Evolutionary conservation across 1,284 basidiomycete species (phyloP).

Genomic region (Phellopilus nigrolimitatus): DNA sequence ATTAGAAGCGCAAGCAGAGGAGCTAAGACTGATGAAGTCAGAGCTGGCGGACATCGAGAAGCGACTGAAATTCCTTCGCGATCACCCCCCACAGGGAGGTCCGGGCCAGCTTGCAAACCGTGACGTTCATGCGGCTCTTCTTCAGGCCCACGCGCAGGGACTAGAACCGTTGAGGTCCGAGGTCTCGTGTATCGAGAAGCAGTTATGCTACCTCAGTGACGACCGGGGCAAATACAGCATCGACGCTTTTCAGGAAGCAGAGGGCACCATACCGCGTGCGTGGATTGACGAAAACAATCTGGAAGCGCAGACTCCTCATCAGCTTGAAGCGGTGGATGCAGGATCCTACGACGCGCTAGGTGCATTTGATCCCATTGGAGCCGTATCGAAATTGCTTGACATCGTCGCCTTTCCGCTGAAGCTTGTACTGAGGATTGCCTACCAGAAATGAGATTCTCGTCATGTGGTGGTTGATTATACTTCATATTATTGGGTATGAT

Average conservation of each 20-base stretch:
- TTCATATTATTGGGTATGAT: not conserved
- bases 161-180: not conserved
- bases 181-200: not conserved
- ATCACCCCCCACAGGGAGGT: no score
- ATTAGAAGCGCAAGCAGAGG: no score
- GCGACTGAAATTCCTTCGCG: no score
- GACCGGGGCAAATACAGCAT: not conserved
- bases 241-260: not conserved
- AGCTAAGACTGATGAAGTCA: no score
- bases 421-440: constrained; percentile 15
- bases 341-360: not conserved
- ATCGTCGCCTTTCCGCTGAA: constrained; percentile 11
- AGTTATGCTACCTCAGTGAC: not conserved
- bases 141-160: no score
- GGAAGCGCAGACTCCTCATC: not conserved
- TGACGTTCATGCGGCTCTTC: not conserved
- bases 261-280: not conserved
- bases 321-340: not conserved
- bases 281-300: constrained; percentile 7
- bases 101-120: no score
- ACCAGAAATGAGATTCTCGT: not conserved
- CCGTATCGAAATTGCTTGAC: constrained; percentile 6
- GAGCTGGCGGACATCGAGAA: no score
- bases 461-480: not conserved
- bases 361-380: constrained; percentile 4